Percentiles rank a stretch among this genome's conserved stretches.
phyloP scores from a whole-genome alignment of 805 yeast genomes.

The Alloascoidea africana region DNA sequence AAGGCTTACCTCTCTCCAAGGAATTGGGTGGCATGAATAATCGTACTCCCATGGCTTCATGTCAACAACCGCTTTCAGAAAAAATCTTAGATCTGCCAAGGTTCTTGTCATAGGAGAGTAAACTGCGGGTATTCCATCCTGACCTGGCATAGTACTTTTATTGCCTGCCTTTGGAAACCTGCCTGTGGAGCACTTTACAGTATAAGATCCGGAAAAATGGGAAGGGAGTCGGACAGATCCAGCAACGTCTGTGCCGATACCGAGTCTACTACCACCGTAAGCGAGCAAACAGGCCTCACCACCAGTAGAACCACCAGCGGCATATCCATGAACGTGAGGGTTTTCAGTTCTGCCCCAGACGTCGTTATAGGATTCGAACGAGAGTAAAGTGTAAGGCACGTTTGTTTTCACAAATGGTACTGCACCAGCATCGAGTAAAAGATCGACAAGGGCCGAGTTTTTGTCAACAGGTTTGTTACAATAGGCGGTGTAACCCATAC shows the following conservation, averaged over 20 bases:
- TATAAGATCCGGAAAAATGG: conserved; percentile 33
- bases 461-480: conserved; percentile 24
- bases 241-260: conserved; percentile 38
- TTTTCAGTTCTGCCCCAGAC: conserved; percentile 34
- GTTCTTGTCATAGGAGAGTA: conserved; percentile 32
- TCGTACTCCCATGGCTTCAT: conserved; percentile 44
- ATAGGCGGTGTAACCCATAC: conserved; percentile 29
- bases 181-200: conserved; percentile 32
- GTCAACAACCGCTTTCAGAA: conserved; percentile 28
- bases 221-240: conserved; percentile 44
- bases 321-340: conserved; percentile 29
- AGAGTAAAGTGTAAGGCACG: conserved; percentile 41
- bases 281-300: conserved; percentile 37
- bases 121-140: conserved; percentile 30
- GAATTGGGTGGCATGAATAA: conserved; percentile 29
- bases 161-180: conserved; percentile 30
- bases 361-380: conserved; percentile 39
- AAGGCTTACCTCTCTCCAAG: conserved; percentile 27
- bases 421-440: conserved; percentile 36
- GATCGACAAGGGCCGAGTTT: conserved; percentile 25
- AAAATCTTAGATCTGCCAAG: conserved; percentile 32
- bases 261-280: conserved; percentile 31
- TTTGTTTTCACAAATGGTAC: conserved; percentile 40
- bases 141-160: conserved; percentile 25
- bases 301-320: conserved; percentile 40